Base-by-base conservation (phyloP, 257 asterid species). In the Nicotiana tabacum region DNA sequence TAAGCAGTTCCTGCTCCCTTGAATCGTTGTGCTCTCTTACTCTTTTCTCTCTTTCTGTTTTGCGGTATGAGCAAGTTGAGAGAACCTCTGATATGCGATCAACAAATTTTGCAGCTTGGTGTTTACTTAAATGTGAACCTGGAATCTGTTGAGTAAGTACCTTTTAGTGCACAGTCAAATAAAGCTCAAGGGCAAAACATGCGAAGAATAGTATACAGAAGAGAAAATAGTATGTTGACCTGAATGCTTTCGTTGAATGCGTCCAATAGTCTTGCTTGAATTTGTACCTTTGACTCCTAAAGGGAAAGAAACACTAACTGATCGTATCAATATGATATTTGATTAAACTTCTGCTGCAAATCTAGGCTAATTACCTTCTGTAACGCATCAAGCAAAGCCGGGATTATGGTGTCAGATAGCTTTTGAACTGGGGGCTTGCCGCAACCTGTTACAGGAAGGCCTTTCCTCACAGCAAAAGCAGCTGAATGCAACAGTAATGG, bases 401-500 rank as follows among this genome's bases (percentile, higher is more conserved):
- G 10, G 58, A 78, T 78, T 35, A 60, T 60, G 48, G 58, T 60
- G 33, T 60, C 72, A 78, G 37, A 78, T 78, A 78, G 12, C 37
- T 24, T 60, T 57, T 57, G 53, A 78, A 60, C 21, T 33, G 57
- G 5, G 57, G 43, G n/a, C 33, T 79, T 18, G 29, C 55, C 33
- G 62, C 33, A 12, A 21, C 5, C 82, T 79, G 35, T 39, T 58
- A 79, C 70, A 37, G 29, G 74, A 21, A 5, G 29, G 60, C 24
- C 16, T 24, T 35, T 32, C 58, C 4, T 35, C 60, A 4, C 29
- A 37, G 82, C 74, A 61, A 53, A 16, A n/a, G 82, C 13, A 37
- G 35, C 82, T 58, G 74, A 79, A 2, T 79, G 30, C 32, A 79
- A 60, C 43, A 79, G 74, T 58, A 58, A 79, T 60, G 82, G 43